Base-by-base conservation (phyloP, 192 early-diverging fungal genomes). In the Coemansia sp. region DNA sequence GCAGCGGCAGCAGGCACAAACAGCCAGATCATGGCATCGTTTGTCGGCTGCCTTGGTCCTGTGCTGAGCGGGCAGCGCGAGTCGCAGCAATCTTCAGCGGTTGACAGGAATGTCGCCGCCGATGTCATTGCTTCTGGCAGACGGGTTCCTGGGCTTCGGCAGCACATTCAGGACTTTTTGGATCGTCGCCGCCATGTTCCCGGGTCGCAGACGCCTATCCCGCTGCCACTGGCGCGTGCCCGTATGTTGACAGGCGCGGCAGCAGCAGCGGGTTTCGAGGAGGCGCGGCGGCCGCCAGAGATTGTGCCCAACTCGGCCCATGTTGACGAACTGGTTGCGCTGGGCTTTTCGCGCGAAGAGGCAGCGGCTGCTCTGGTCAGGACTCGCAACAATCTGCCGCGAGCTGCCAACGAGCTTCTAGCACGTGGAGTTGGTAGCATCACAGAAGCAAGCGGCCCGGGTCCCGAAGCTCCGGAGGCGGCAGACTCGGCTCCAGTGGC, bases 401-500 rank as follows among this genome's bases (percentile, higher is more conserved):
- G 90, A 14, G 95, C 95, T 0, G 84, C 90, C 1, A 90, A 98
- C 25, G 93, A 92, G 47, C 62, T 98, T 22, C 59, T 96, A 5
- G 84, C 80, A 9, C 26, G 6, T 7, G 41, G n/a, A n/a, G n/a
- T n/a, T n/a, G n/a, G n/a, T n/a, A n/a, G n/a, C n/a, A n/a, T n/a
- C n/a, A n/a, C n/a, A n/a, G n/a, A n/a, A n/a, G n/a, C n/a, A n/a
- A n/a, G n/a, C n/a, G n/a, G n/a, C n/a, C n/a, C n/a, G n/a, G n/a
- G n/a, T n/a, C n/a, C n/a, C n/a, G n/a, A n/a, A n/a, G n/a, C n/a
- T n/a, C n/a, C n/a, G n/a, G n/a, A n/a, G n/a, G n/a, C n/a, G n/a
- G n/a, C n/a, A n/a, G n/a, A n/a, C n/a, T n/a, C n/a, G n/a, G n/a
- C n/a, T n/a, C n/a, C n/a, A n/a, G n/a, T n/a, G n/a, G n/a, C n/a